Evolutionary conservation across 257 asterid genomes (phyloP), one percentile per base, ranked within the genome.

Genomic region (Linaria vulgaris): DNA sequence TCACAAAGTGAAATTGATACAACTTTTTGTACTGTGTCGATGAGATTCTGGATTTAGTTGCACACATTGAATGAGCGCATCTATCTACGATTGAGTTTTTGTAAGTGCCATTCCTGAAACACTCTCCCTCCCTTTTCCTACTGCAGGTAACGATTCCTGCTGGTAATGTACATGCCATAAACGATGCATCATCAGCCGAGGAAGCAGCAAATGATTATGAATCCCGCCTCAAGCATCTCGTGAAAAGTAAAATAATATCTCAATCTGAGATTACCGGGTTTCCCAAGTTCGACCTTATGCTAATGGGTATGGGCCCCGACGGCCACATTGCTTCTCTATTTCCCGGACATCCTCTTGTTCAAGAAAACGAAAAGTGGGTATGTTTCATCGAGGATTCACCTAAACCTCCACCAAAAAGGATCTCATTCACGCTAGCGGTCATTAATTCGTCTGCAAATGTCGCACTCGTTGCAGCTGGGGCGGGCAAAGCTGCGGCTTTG

Each of bases 121-220:
- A 12, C 1, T 13, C 17, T 43, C 17, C 10, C 6, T 13, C 17
- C 17, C 19, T 1, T 47, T 64, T 64, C 47, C 52, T 31, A 45
- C 62, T 66, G 41, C 84, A 92, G 97, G 74, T 87, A 27, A 94
- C 97, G 44, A 89, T 92, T 73, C 96, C 97, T 44, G 8, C 91
- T 1, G 95, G 91, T 23, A 78, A 89, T 23, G 96, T 87, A 22
- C 85, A 85, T 50, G 81, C 99, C 63, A 83, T 89, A 65, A 92
- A 89, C 19, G 99, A 92, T 39, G 87, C 94, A 71, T 62, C 87
- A 73, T 79, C 97, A 2, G 88, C 96, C 1, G 94, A 89, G 72
- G 97, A 79, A 25, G 97, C 96, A n/a, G 97, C 99, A 4, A 94
- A 87, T 39, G 99, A 92, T 55, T 92, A 92, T 5, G 96, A 89